phyloP scores from a whole-genome alignment of 805 yeast genomes.

The Candida maesae region DNA sequence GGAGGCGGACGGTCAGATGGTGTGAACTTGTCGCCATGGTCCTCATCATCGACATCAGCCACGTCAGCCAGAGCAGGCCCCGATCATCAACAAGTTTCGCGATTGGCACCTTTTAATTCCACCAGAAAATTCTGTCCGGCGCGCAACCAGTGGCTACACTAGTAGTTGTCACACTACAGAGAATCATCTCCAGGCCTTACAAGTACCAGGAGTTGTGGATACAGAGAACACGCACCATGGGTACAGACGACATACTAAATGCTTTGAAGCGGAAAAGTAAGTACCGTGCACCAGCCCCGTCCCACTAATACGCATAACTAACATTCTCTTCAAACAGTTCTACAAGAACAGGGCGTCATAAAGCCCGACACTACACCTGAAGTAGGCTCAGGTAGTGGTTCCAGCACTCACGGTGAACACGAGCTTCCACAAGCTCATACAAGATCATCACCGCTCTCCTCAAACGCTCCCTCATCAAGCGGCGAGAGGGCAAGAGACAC shows the following conservation, averaged over 20 bases:
- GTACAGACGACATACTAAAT: conserved; percentile 21
- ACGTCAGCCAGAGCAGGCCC: too few species aligned
- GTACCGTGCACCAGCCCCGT: conserved; percentile 14
- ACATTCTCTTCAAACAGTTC: background rate
- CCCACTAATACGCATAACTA: conserved; percentile 11
- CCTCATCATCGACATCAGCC: background rate
- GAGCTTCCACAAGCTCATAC: background rate
- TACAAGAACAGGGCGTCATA: conserved; percentile 1
- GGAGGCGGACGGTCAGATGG: too few species aligned
- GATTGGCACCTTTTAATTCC: too few species aligned
- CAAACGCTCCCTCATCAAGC: conserved; percentile 3
- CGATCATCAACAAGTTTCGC: background rate
- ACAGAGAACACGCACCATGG: conserved; percentile 15
- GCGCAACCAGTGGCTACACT: too few species aligned
- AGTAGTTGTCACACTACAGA: too few species aligned
- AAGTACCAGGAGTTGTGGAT: too few species aligned
- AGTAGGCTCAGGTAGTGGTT: too few species aligned
- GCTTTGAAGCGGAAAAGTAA: conserved; percentile 26
- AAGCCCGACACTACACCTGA: conserved; percentile 1
- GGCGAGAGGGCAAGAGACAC: conserved; percentile 1
- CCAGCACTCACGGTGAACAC: conserved; percentile 3
- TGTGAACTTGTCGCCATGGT: too few species aligned
- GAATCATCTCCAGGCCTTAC: too few species aligned
- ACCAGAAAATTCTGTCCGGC: too few species aligned
- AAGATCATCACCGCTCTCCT: background rate